Base-by-base conservation (phyloP, 2,329 filamentous ascomycete genomes). In the Cercospora sp. region DNA sequence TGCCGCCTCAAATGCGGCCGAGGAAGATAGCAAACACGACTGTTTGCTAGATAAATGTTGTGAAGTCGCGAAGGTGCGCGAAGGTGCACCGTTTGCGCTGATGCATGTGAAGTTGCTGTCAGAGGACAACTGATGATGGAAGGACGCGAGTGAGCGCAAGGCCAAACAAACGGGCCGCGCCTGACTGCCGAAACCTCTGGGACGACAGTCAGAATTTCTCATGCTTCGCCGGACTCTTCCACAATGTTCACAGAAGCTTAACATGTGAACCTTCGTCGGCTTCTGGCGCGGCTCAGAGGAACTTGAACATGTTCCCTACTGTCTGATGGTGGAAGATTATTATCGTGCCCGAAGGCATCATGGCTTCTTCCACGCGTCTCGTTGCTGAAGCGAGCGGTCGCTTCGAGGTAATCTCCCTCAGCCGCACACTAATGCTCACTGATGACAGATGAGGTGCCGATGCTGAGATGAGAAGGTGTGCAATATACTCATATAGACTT, bases 21-120 rank as follows among this genome's bases (percentile, higher is more conserved):
- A 66, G 26, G 16, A 49, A 45, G 26, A 3, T 16, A 40, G 58
- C 58, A 66, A 37, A 61, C 49, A 21, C 12, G 28, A 7, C 32
- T 66, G 64, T 61, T 40, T 66, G 64, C 57, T 43, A 49, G 30
- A 66, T 37, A 58, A 61, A 61, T 5, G 55, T 21, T n/a, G 61
- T 30, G 45, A 32, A 53, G 28, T 24, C 43, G 61, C 49, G 49
- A 32, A 53, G 28, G 24, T 63, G 43, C 26, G 16, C 26, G 43
- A 49, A 28, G 16, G 40, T 24, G 32, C 13, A 7, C 13, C 40
- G 30, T 59, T 28, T 18, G 16, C 26, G 16, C 10, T 59, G 34
- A 34, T 43, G 51, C 43, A 57, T 16, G 49, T 43, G 34, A 58
- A 37, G 53, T 24, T 24, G 30, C 16, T 30, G 26, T 53, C 55